Conservation (phyloP, 2,329 filamentous ascomycete genomes). For the Calonectria naviculata region DNA sequence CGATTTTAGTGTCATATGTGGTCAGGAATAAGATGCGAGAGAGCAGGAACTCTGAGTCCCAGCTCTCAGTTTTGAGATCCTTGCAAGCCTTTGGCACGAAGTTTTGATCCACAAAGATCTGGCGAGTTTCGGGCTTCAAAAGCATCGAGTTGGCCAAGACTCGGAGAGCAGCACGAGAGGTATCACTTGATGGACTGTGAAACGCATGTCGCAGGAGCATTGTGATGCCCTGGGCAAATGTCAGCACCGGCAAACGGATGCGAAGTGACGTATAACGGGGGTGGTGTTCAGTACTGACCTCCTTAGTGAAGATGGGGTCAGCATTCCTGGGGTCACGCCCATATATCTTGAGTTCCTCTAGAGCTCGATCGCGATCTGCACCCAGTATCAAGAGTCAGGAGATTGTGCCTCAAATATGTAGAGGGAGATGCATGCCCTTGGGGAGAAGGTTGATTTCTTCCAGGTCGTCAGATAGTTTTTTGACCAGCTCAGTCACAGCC, state of each 20-base stretch:
- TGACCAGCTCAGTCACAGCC: constrained; percentile 74
- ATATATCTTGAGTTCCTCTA: constrained; percentile 75
- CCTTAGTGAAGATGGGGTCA: constrained; percentile 85
- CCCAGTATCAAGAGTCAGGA: constrained; percentile 30
- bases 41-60: constrained; percentile 87
- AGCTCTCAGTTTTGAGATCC: constrained; percentile 76
- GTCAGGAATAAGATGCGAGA: constrained; percentile 58
- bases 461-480: constrained; percentile 71
- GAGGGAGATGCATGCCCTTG: constrained; percentile 57
- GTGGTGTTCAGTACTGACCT: constrained; percentile 59
- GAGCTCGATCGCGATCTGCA: constrained; percentile 69
- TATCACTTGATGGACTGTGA: constrained; percentile 68
- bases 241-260: constrained; percentile 10
- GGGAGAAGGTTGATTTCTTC: constrained; percentile 67
- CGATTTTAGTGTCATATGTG: constrained; percentile 60
- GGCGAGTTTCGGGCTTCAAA: constrained; percentile 59
- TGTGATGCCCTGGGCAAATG: constrained; percentile 72
- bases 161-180: constrained; percentile 81
- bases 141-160: constrained; percentile 84
- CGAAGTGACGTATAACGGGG: neutral
- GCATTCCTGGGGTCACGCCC: constrained; percentile 77
- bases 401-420: neutral
- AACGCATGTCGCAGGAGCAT: constrained; percentile 81
- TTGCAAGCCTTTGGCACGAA: constrained; percentile 72
- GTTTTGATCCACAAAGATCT: constrained; percentile 55